Evolutionary conservation across 106 monocot species (phyloP), one percentile per base, ranked within the genome.

Genomic region (Dioscorea dumetorum): DNA sequence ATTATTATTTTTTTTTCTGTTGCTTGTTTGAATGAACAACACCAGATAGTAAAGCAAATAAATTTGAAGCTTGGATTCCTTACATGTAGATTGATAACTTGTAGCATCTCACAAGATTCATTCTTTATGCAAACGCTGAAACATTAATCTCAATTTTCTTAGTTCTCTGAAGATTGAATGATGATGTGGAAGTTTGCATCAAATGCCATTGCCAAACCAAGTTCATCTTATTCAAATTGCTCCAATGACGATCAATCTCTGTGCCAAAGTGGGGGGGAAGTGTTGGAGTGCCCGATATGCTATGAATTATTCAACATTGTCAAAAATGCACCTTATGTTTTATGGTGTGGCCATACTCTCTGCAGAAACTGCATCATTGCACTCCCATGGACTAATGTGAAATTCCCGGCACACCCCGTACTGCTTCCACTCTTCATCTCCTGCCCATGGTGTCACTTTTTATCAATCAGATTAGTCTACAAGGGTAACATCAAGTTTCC

Each of bases 271-370:
- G 5, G 17, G 13, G 50, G 53, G 21, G 67, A 61, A 19, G 65
- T 35, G 4, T 31, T 72, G 62, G 72, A 72, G 13, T 72, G 72
- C 50, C 62, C 72, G 2, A 72, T 72, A 63, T 71, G 71, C 61
- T 71, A 48, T 41, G 71, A 71, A 62, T 72, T 62, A 4, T 72
- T 72, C 52, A 72, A 69, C 58, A 69, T 58, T 12, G 69, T 69
- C 0, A 58, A 69, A 19, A 69, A 69, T 21, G 69, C 58, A 35
- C 69, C 69, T 33, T 69, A 69, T 35, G 69, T 69, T n/a, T 69
- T 69, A 21, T 69, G 69, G 69, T 72, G 72, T 31, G 72, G 72
- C 19, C 72, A 72, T 62, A 72, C 72, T 20, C 62, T 72, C 20
- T 72, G 72, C 62, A 72, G 63, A 24, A 50, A 72, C 31, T 72